Base-by-base conservation (phyloP, 495 filamentous ascomycete genomes). In the Aspergillus nidulans region DNA sequence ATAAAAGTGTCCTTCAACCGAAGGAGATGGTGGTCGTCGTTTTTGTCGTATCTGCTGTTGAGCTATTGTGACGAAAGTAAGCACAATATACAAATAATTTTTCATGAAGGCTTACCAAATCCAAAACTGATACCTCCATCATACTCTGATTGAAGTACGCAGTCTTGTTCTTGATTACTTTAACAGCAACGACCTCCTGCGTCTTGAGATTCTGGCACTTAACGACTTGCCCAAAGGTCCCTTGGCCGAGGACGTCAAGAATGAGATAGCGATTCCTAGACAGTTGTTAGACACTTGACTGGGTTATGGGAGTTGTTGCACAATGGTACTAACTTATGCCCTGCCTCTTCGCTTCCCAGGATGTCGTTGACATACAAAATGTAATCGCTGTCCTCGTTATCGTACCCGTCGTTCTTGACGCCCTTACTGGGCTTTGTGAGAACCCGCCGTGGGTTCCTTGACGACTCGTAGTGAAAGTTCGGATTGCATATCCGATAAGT, bases 61-160 rank as follows among this genome's bases (percentile, higher is more conserved):
- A 98, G 83, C 91, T 96, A 70, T 28, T 25, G 28, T 10, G 23
- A 28, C 38, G 19, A 55, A 38, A n/a, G 58, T 78, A 49, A 75
- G 66, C 53, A 61, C n/a, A 24, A 40, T 15, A 42, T 9, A 15
- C 45, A 13, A 43, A 28, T 34, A 20, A 15, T 34, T 6, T 16
- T 34, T 13, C 16, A 34, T 16, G 44, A 57, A 20, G 25, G 36
- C 85, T 55, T 81, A 97, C 92, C 79, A 99, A 67, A 70, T 99
- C 95, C 25, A 99, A 76, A 7, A 99, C 95, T 7, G 95, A 99
- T 24, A 99, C 95, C 63, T 99, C 95, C 95, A 99, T 99, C 95
- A 99, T 99, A 69, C 95, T 99, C 70, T 99, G 95, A 65, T 99
- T 99, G 77, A 99, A 99, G 65, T 99, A 99, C 16, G 95, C 95